A percentile compares a stretch with the other conserved stretches of the same genome.
These are phyloP conservation scores for Melanomma pulvis-pyrius DNA, from an alignment of 495 filamentous ascomycete genomes.

Conservation along the genomic window DNA sequence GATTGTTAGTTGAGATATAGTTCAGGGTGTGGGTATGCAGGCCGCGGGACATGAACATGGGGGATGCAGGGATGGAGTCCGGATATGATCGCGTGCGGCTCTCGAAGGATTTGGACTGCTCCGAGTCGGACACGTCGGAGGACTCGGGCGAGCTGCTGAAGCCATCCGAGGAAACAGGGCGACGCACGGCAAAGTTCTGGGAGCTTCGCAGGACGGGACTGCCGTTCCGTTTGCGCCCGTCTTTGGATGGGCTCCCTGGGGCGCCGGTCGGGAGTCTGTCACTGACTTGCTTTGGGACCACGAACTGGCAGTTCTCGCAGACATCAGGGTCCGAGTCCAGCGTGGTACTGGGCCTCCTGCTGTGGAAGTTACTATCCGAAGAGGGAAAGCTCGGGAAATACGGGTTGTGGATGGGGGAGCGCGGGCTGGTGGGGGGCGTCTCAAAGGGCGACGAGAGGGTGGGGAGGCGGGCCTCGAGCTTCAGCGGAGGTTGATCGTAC, in stretches of 20 bases:
- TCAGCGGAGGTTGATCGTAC: slow-evolving; percentile 30
- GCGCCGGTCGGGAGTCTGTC: slow-evolving; percentile 58
- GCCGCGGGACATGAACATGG: slow-evolving; percentile 21
- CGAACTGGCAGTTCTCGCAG: slow-evolving; percentile 63
- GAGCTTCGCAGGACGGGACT: slow-evolving; percentile 62
- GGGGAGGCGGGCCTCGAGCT: slow-evolving; percentile 26
- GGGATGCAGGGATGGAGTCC: slow-evolving; percentile 29
- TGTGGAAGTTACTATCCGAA: slow-evolving; percentile 45
- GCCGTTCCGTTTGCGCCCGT: slow-evolving; percentile 56
- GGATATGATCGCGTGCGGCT: slow-evolving; percentile 19
- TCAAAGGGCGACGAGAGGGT: slow-evolving; percentile 51
- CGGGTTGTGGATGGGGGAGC: slow-evolving; percentile 38
- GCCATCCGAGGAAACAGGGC: slow-evolving; percentile 17
- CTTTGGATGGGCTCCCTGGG: slow-evolving; percentile 53
- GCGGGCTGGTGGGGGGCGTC: slow-evolving; percentile 66
- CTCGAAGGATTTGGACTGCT: slow-evolving; percentile 36
- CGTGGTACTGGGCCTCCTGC: slow-evolving; percentile 34
- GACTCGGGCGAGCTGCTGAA: slow-evolving; percentile 36
- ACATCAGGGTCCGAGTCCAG: slow-evolving; percentile 56
- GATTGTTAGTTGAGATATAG: slow-evolving; percentile 83
- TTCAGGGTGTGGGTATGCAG: slow-evolving; percentile 78
- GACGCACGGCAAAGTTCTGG: slow-evolving; percentile 48
- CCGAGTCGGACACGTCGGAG: slow-evolving; percentile 33
- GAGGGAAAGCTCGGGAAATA: slow-evolving; percentile 47
- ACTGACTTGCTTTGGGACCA: slow-evolving; percentile 58